phyloP scores from a whole-genome alignment of 129 eudicot genomes.

The sunflower (Helianthus annuus) region HanXRQr2.0-SUNRISE NC_035437.2:171208770-171209269 shows the following conservation, averaged over 20 bases:
- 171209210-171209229: no score
- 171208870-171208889: slow-evolving; percentile 58
- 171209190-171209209: no score
- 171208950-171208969: slow-evolving; percentile 43
- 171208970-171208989: slow-evolving; percentile 55
- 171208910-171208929: slow-evolving; percentile 91
- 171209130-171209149: slow-evolving; percentile 87
- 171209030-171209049: slow-evolving; percentile 57
- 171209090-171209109: slow-evolving; percentile 51
- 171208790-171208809: slow-evolving; percentile 73
- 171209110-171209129: slow-evolving; percentile 62
- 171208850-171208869: slow-evolving; percentile 54
- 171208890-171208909: slow-evolving; percentile 43
- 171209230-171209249: no score
- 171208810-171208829: slow-evolving; percentile 47
- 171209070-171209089: slow-evolving; percentile 57
- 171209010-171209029: slow-evolving; percentile 57
- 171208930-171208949: slow-evolving; percentile 72
- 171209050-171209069: slow-evolving; percentile 76
- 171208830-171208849: slow-evolving; percentile 54
- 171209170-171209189: background rate
- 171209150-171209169: slow-evolving; percentile 50
- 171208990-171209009: slow-evolving; percentile 60
- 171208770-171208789: slow-evolving; percentile 59
- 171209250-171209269: no score